Percentiles rank a stretch among this genome's conserved stretches.
These are phyloP conservation scores for Rhodotorula mucilaginosa DNA, from an alignment of 1,284 basidiomycete genomes.

Conservation along the genomic window DNA sequence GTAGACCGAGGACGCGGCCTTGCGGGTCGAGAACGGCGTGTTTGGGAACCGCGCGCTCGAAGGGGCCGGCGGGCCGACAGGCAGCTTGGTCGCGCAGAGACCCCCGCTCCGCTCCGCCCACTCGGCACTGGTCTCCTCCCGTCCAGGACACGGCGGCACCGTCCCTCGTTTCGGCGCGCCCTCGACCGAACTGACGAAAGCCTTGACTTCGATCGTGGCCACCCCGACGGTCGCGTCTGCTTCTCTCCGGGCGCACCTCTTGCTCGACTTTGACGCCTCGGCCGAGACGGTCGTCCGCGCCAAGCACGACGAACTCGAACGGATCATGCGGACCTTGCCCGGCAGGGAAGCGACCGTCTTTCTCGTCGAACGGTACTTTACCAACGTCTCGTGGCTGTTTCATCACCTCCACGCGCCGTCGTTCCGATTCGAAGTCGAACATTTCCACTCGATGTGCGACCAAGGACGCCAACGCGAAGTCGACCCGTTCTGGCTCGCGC, in stretches of 20 bases:
- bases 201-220: slow-evolving; percentile 34
- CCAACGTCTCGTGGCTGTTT: slow-evolving; percentile 38
- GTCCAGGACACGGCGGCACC: not conserved
- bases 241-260: slow-evolving; percentile 23
- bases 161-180: slow-evolving; percentile 27
- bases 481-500: slow-evolving; percentile 38
- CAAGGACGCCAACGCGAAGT: slow-evolving; percentile 26
- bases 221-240: not conserved
- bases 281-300: slow-evolving; percentile 9
- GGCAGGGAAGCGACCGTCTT: slow-evolving; percentile 12
- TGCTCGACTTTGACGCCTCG: slow-evolving; percentile 36
- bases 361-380: slow-evolving; percentile 38
- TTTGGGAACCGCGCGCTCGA: slow-evolving; percentile 16
- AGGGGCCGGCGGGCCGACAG: slow-evolving; percentile 3
- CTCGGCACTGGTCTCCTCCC: not conserved
- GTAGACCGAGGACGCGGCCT: slow-evolving; percentile 38
- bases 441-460: slow-evolving; percentile 33
- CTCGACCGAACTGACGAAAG: slow-evolving; percentile 31
- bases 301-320: slow-evolving; percentile 16
- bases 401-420: slow-evolving; percentile 27
- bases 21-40: slow-evolving; percentile 38
- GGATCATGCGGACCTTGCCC: slow-evolving; percentile 30
- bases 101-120: not conserved
- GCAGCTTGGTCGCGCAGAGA: not conserved
- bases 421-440: slow-evolving; percentile 39